Conservation (phyloP, 345 rosid species). For the Acer negundo region DNA sequence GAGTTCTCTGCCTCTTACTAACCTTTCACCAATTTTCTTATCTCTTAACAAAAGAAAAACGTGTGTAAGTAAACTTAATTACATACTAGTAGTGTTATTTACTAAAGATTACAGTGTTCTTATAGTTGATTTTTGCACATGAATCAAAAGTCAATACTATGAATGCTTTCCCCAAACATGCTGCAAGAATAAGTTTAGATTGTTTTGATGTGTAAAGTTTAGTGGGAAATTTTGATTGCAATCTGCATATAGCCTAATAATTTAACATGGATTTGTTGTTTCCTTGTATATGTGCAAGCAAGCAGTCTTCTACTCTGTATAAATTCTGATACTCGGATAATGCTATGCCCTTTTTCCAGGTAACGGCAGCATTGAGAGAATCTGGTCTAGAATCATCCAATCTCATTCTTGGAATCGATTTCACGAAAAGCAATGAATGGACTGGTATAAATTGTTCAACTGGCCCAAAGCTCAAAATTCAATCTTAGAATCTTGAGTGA, state of each 20-base stretch:
- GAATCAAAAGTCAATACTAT: too few species aligned
- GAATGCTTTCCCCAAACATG: neutral
- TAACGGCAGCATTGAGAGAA: constrained; percentile 63
- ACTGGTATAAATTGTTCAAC: constrained; percentile 45
- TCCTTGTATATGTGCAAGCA: neutral
- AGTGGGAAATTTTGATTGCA: neutral
- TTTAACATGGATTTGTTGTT: neutral
- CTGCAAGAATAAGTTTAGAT: neutral
- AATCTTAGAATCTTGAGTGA: neutral
- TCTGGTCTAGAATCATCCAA: constrained; percentile 89
- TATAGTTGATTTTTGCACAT: too few species aligned
- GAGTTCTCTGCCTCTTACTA: neutral
- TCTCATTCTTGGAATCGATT: constrained; percentile 83
- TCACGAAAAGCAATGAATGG: constrained; percentile 96
- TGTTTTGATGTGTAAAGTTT: neutral
- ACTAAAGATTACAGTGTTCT: too few species aligned
- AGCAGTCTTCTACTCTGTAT: neutral
- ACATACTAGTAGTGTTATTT: too few species aligned
- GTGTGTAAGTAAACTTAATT: too few species aligned
- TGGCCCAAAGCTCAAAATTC: neutral
- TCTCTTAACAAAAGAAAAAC: too few species aligned
- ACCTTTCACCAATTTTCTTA: neutral
- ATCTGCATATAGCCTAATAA: neutral
- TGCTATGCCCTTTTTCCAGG: constrained; percentile 37
- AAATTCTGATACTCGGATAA: neutral